Conservation (phyloP, 345 rosid genomes). For the Arabidopsis arenosa region DNA sequence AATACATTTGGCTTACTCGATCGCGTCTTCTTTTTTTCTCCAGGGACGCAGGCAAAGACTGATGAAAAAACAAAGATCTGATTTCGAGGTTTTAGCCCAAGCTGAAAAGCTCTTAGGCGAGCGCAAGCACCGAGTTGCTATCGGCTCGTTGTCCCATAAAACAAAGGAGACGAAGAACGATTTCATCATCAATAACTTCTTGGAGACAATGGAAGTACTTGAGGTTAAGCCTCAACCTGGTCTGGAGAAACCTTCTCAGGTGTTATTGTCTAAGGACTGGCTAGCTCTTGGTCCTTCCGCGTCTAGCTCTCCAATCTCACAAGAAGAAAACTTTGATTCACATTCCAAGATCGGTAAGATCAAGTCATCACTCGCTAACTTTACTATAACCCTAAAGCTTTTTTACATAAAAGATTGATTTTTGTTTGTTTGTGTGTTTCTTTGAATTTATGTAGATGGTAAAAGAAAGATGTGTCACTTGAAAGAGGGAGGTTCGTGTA, state of each 20-base stretch:
- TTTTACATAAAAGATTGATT: background rate
- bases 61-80: slow-evolving; percentile 5
- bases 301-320: slow-evolving; percentile 34
- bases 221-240: slow-evolving; percentile 30
- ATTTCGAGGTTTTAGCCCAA: slow-evolving; percentile 24
- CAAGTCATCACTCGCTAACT: slow-evolving; percentile 17
- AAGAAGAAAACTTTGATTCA: slow-evolving; percentile 31
- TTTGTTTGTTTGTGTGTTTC: background rate
- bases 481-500: slow-evolving; percentile 27
- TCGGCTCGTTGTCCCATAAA: slow-evolving; percentile 6
- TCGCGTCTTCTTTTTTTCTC: background rate
- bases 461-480: slow-evolving; percentile 30
- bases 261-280: slow-evolving; percentile 39
- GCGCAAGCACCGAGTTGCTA: background rate
- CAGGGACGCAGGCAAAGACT: slow-evolving; percentile 29
- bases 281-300: slow-evolving; percentile 42
- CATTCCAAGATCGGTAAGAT: slow-evolving; percentile 36
- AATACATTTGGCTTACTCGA: slow-evolving; percentile 15
- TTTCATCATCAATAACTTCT: slow-evolving; percentile 27
- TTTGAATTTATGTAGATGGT: slow-evolving; percentile 43
- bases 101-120: background rate
- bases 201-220: slow-evolving; percentile 39
- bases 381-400: background rate
- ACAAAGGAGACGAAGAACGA: background rate
- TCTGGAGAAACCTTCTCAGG: slow-evolving; percentile 31